Percentiles rank a stretch among this genome's conserved stretches.
Conservation (phyloP, 805 yeast species). For the Metschnikowia hibisci region DNA sequence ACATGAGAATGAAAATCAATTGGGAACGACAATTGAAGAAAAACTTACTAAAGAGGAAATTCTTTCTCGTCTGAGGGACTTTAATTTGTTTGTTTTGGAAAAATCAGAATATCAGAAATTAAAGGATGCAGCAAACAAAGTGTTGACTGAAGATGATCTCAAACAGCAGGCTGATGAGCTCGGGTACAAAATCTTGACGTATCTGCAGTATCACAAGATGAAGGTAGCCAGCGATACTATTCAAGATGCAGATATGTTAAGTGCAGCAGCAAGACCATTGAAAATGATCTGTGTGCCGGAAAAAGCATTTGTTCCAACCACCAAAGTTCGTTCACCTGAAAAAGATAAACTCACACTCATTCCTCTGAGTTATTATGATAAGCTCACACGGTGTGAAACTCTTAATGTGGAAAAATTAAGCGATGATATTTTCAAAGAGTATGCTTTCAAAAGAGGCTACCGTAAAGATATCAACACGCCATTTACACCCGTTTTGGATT, state of each 20-base stretch:
- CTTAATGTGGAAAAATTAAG: conserved; percentile 43
- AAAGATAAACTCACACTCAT: conserved; percentile 54
- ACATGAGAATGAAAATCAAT: background rate
- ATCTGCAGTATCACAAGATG: conserved; percentile 25
- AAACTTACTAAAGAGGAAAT: conserved; percentile 21
- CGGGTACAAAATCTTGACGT: conserved; percentile 36
- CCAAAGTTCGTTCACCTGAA: conserved; percentile 54
- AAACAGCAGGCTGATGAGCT: conserved; percentile 36
- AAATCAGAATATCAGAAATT: conserved; percentile 16
- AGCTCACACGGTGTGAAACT: conserved; percentile 45
- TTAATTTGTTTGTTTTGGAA: conserved; percentile 15
- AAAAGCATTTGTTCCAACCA: conserved; percentile 59
- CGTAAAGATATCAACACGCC: conserved; percentile 22
- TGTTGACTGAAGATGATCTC: conserved; percentile 19
- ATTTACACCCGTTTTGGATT: conserved; percentile 21
- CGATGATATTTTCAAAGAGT: conserved; percentile 42
- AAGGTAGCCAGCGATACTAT: conserved; percentile 17
- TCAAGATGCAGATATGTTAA: conserved; percentile 25
- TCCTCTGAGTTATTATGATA: conserved; percentile 61
- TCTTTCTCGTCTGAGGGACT: conserved; percentile 14
- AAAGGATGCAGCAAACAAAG: conserved; percentile 14
- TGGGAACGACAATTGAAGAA: background rate
- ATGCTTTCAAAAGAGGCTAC: conserved; percentile 51
- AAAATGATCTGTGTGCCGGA: conserved; percentile 57
- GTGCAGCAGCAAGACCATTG: conserved; percentile 38